phyloP scores from a whole-genome alignment of 306 rosid species.

The Prunus mira region DNA sequence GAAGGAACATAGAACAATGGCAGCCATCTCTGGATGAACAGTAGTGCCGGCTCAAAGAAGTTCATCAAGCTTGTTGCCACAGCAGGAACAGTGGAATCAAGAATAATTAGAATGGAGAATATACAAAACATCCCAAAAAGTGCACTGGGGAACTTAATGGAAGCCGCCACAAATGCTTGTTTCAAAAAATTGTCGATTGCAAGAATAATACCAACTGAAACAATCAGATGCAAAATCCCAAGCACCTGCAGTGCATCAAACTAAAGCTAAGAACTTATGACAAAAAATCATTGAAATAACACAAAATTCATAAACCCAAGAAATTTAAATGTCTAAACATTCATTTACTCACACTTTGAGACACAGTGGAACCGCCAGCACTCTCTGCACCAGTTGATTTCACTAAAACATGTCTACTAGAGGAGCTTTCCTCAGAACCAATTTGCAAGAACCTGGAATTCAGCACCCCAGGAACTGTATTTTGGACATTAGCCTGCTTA shows the following conservation, averaged over 20 bases:
- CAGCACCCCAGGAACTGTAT: not conserved
- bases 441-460: constrained; percentile 37
- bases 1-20: constrained; percentile 93
- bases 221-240: constrained; percentile 54
- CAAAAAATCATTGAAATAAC: not conserved
- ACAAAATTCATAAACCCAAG: not conserved
- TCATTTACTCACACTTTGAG: constrained; percentile 42
- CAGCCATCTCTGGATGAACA: constrained; percentile 94
- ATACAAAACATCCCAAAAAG: constrained; percentile 97
- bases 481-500: constrained; percentile 16
- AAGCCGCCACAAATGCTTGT: constrained; percentile 64
- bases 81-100: constrained; percentile 64
- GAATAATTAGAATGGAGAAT: constrained; percentile 59
- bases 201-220: constrained; percentile 69
- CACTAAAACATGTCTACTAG: constrained; percentile 24
- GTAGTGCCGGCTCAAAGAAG: constrained; percentile 80
- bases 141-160: constrained; percentile 88
- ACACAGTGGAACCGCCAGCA: constrained; percentile 44
- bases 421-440: constrained; percentile 28
- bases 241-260: constrained; percentile 42
- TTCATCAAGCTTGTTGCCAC: constrained; percentile 61
- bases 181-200: constrained; percentile 63
- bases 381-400: constrained; percentile 48
- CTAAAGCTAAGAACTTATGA: not conserved
- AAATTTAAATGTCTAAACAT: not conserved